Evolutionary conservation across 352 stramenopile species (phyloP).

Genomic region (Phytophthora pinifolia): DNA sequence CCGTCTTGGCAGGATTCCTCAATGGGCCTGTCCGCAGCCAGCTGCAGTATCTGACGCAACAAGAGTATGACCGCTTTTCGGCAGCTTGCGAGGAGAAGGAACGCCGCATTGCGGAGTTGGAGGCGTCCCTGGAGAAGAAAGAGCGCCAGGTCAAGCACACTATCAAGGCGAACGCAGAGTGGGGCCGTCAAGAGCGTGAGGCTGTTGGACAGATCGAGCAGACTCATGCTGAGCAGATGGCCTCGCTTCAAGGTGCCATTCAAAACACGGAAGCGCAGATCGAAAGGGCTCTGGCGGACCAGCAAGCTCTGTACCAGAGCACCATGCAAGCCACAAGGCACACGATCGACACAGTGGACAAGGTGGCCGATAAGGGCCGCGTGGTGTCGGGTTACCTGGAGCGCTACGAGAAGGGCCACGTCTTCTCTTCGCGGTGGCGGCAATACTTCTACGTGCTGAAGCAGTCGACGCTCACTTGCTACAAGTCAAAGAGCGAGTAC

Average conservation of each 20-base stretch:
- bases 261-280: slow-evolving; percentile 41
- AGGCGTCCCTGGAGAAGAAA: slow-evolving; percentile 49
- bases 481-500: slow-evolving; percentile 72
- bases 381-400: slow-evolving; percentile 72
- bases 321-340: slow-evolving; percentile 76
- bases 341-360: slow-evolving; percentile 78
- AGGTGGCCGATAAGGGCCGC: slow-evolving; percentile 64
- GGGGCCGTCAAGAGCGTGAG: slow-evolving; percentile 48
- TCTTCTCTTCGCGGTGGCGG: slow-evolving; percentile 76
- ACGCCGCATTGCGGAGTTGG: slow-evolving; percentile 46
- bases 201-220: slow-evolving; percentile 49
- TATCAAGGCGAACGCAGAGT: slow-evolving; percentile 49
- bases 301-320: slow-evolving; percentile 69
- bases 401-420: slow-evolving; percentile 69
- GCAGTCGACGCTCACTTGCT: slow-evolving; percentile 64
- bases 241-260: slow-evolving; percentile 43
- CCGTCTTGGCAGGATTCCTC: slow-evolving; percentile 61
- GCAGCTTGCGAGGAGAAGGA: slow-evolving; percentile 52
- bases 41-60: slow-evolving; percentile 42
- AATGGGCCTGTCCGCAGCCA: slow-evolving; percentile 52
- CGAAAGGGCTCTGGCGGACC: slow-evolving; percentile 49
- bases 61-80: slow-evolving; percentile 67
- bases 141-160: slow-evolving; percentile 49
- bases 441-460: slow-evolving; percentile 82
- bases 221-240: slow-evolving; percentile 41